Conservation (phyloP, 1,139 yeast species). For the Geotrichum reessii region DNA sequence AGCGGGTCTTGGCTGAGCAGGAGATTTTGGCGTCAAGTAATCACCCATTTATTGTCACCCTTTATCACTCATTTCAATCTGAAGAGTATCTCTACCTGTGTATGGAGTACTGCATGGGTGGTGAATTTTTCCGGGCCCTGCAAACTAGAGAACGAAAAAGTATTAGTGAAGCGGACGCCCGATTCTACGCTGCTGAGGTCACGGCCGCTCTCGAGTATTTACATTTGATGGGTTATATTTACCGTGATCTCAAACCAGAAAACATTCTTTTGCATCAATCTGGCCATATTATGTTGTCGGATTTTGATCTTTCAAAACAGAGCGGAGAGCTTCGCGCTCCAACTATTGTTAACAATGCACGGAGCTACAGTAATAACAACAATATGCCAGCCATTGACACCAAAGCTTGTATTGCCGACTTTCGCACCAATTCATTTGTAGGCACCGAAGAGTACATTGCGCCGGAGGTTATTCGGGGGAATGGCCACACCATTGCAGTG, state of each 20-base stretch:
- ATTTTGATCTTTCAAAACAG: conserved; percentile 90
- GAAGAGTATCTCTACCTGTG: conserved; percentile 90
- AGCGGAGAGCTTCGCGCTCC: conserved; percentile 57
- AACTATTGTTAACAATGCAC: conserved; percentile 36
- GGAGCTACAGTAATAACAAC: conserved; percentile 31
- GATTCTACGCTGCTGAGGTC: conserved; percentile 94
- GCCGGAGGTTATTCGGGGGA: conserved; percentile 94
- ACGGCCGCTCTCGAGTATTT: conserved; percentile 94
- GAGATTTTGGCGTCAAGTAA: conserved; percentile 92
- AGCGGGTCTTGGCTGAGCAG: conserved; percentile 92
- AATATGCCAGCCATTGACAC: conserved; percentile 60
- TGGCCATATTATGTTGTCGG: conserved; percentile 96
- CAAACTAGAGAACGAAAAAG: conserved; percentile 88
- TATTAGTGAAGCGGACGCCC: conserved; percentile 80
- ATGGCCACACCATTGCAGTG: conserved; percentile 95
- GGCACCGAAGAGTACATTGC: conserved; percentile 98
- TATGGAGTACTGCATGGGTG: conserved; percentile 99
- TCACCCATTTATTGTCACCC: conserved; percentile 94
- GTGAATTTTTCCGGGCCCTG: conserved; percentile 93
- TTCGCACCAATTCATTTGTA: conserved; percentile 92
- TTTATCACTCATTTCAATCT: conserved; percentile 94
- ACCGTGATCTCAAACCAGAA: conserved; percentile 92
- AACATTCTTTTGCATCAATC: conserved; percentile 88
- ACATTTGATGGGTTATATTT: conserved; percentile 93
- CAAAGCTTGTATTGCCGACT: conserved; percentile 90